phyloP scores from a whole-genome alignment of 2,329 filamentous ascomycete genomes.

The Dactylellina leptospora region DNA sequence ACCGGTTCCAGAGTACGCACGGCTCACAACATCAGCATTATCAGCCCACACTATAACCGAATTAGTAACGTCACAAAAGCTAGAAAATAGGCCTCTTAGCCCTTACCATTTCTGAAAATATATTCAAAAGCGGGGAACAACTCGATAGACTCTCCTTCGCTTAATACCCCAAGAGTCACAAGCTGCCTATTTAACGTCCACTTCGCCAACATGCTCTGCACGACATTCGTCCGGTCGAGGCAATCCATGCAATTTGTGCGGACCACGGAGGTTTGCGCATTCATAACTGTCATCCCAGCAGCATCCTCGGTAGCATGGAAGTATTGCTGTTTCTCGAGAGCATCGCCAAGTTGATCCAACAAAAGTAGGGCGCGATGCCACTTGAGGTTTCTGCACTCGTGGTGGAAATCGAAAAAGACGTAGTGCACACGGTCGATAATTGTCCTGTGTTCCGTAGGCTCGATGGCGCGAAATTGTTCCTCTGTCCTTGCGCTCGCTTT shows the following conservation, averaged over 20 bases:
- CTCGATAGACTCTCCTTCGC: constrained; percentile 76
- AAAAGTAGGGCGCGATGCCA: constrained; percentile 92
- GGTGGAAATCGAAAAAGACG: constrained; percentile 98
- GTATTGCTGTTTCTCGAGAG: constrained; percentile 81
- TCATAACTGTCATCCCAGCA: constrained; percentile 74
- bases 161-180: constrained; percentile 80
- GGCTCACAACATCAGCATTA: constrained; percentile 94
- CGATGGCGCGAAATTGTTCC: constrained; percentile 83
- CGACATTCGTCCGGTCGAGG: constrained; percentile 94
- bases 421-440: constrained; percentile 89
- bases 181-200: constrained; percentile 90
- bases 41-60: constrained; percentile 79
- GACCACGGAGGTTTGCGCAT: constrained; percentile 85
- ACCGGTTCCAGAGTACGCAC: constrained; percentile 91
- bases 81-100: background rate
- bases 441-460: constrained; percentile 69
- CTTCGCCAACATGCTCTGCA: constrained; percentile 94
- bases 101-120: constrained; percentile 79
- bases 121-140: constrained; percentile 80
- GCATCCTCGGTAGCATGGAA: constrained; percentile 91
- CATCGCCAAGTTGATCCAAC: constrained; percentile 80
- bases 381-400: constrained; percentile 91
- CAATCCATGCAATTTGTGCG: constrained; percentile 99
- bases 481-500: constrained; percentile 73
- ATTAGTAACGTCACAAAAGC: constrained; percentile 20